Base-by-base conservation (phyloP, 306 rosid species). In the Cicer pinnatifidum region DNA sequence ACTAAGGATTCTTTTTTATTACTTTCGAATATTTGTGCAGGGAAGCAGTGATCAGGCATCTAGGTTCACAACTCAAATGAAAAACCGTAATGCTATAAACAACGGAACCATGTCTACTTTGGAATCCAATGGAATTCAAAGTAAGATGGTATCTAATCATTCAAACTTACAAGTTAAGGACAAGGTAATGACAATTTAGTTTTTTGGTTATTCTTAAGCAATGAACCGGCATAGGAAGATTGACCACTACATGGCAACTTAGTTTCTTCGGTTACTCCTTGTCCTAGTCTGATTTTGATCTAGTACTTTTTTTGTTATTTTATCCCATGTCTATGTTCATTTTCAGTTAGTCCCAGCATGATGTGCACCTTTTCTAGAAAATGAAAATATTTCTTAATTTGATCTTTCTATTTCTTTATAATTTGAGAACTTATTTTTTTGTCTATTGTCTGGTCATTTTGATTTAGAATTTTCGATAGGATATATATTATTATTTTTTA, bases 21-120 rank as follows among this genome's bases (percentile, higher is more conserved):
- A 20, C 51, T 72, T 65, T 54, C 65, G 23, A 51, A 79, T 63
- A 72, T 47, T 84, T 76, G 43, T 71, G 72, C 82, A 93, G 98
- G 97, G 96, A 83, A 83, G 81, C 62, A 70, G 71, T 63, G 88
- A 89, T 75, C 89, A 80, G 69, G 84, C 91, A 43, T 84, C 89
- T 5, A 89, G 82, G 66, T 75, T 63, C 44, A 20, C 91, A 78
- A 53, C 78, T 78, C 96, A 82, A 47, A 86, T 53, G 67, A 93
- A 90, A 75, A 81, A 65, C 72, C 84, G 73, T 67, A 33, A 81
- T 74, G 50, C 85, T 67, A 72, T 57, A 61, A 77, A 82, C 83
- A 93, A 91, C 73, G 94, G 98, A 79, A 76, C 48, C 85, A 77
- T 82, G 15, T 81, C 80, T 67, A 16, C 79, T 78, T 82, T 67